Evolutionary conservation across 208 protist genomes (phyloP).

Genomic region (Zelonia costaricensis): DNA sequence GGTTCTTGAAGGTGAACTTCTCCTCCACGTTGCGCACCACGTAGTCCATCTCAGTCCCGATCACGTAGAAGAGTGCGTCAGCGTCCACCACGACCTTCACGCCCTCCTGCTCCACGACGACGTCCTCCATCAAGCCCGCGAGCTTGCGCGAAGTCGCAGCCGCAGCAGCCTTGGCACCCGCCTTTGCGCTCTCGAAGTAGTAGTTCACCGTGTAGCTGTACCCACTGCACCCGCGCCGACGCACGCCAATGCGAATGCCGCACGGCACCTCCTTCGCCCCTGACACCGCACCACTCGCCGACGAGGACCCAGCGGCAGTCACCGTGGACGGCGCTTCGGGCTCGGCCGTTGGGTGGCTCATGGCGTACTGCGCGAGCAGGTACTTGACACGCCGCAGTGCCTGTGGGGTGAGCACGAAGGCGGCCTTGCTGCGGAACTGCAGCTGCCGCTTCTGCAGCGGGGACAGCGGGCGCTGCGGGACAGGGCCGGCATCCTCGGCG

Average conservation of each 20-base stretch:
- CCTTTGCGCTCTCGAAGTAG: slow-evolving; percentile 27
- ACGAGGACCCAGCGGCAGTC: background rate
- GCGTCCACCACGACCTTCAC: slow-evolving; percentile 94
- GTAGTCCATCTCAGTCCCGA: slow-evolving; percentile 98
- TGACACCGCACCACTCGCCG: background rate
- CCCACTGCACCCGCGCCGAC: slow-evolving; percentile 95
- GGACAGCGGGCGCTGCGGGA: slow-evolving; percentile 61
- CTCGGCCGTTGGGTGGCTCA: background rate
- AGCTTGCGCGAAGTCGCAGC: background rate
- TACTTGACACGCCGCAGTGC: slow-evolving; percentile 82
- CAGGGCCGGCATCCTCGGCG: slow-evolving; percentile 65
- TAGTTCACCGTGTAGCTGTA: slow-evolving; percentile 97
- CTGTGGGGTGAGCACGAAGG: slow-evolving; percentile 81
- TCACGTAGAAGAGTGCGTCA: slow-evolving; percentile 96
- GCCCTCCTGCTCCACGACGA: slow-evolving; percentile 91
- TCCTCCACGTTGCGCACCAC: slow-evolving; percentile 92
- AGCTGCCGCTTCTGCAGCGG: slow-evolving; percentile 85
- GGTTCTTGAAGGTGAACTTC: slow-evolving; percentile 98
- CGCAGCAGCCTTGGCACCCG: background rate
- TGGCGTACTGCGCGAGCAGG: slow-evolving; percentile 53
- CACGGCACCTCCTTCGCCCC: slow-evolving; percentile 4
- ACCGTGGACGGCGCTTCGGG: background rate
- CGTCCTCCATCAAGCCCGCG: slow-evolving; percentile 37
- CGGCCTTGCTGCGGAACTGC: slow-evolving; percentile 77
- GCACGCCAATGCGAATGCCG: slow-evolving; percentile 94